Evolutionary conservation across 768 basidiomycete species (phyloP), one percentile per base, ranked within the genome.

Genomic region (Phlegmacium glaucopus): DNA sequence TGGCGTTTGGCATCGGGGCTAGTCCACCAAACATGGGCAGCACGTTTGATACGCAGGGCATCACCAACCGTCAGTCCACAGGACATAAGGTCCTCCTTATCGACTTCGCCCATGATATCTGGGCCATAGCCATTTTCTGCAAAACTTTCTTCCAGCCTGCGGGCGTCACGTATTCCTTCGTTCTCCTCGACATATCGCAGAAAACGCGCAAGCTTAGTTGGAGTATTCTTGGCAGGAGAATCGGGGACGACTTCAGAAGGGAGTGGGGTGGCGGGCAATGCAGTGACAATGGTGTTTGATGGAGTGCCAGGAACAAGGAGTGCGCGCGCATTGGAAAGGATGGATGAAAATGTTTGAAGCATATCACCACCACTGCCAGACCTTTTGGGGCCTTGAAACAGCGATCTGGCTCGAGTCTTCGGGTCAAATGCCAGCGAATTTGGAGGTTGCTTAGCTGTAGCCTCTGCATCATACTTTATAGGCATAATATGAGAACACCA

Each of bases 391-490:
- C 17, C 38, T 28, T 42, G 25, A 25, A 36, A 36, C 12, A 49
- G 9, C 2, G 41, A 49, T 13, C 42, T 8, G 17, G n/a, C 17
- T 11, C 41, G 41, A 27, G 26, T 27, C 27, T 43, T 36, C 28
- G 41, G 47, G 34, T 49, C 47, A 42, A 49, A 49, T 11, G 26
- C 25, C 9, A 42, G 16, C 15, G 42, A 27, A 16, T 49, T 41
- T 17, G 42, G 47, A 37, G 47, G 42, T 25, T 34, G 15, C 8
- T 45, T 18, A 39, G 42, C 13, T 2, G 43, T 50, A 30, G 49
- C 44, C 27, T 50, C 35, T 3, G 25, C 37, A 30, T 50, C 42
- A 29, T 45, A 50, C 48, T 50, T n/a, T n/a, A n/a, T n/a, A n/a
- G 29, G 32, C n/a, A 30, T 16, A 35, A 34, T 13, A 9, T 17